phyloP scores from a whole-genome alignment of 106 monocot species.

The Narthecium ossifragum region DNA sequence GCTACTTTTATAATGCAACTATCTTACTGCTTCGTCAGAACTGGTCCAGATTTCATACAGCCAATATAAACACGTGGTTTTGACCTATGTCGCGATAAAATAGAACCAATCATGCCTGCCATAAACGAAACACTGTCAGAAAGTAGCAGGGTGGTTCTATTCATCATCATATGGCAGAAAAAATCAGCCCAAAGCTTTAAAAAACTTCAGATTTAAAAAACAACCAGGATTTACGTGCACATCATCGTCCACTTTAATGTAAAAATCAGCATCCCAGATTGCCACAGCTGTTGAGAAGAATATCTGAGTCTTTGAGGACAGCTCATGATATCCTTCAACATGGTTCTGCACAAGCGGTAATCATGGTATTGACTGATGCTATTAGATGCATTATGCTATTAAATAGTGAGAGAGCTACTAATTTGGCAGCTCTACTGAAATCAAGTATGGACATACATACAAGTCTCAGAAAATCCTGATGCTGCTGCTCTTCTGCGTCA shows the following conservation, averaged over 20 bases:
- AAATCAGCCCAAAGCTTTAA: too few species aligned
- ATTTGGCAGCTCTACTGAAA: neutral
- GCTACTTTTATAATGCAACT: too few species aligned
- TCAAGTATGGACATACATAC: slow-evolving; percentile 23
- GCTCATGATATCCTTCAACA: slow-evolving; percentile 60
- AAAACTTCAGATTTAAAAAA: neutral
- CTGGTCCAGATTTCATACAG: slow-evolving; percentile 94
- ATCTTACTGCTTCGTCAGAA: slow-evolving; percentile 74
- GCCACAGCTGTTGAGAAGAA: slow-evolving; percentile 60
- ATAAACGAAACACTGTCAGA: too few species aligned
- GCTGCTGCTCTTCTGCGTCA: slow-evolving; percentile 45
- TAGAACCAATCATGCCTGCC: slow-evolving; percentile 51
- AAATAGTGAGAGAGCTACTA: neutral
- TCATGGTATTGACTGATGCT: too few species aligned
- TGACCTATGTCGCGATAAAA: slow-evolving; percentile 52
- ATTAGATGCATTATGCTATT: neutral
- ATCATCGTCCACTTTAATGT: slow-evolving; percentile 74
- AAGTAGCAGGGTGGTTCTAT: too few species aligned
- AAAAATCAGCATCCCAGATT: slow-evolving; percentile 70
- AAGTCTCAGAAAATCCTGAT: slow-evolving; percentile 60
- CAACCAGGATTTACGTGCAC: slow-evolving; percentile 63
- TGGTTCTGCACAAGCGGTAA: slow-evolving; percentile 63
- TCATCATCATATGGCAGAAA: too few species aligned
- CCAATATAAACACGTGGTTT: slow-evolving; percentile 80
- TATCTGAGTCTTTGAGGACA: slow-evolving; percentile 58